Percentiles rank a stretch among this genome's conserved stretches.
Conservation (phyloP, 768 basidiomycete species). For the Chiua virens region DNA sequence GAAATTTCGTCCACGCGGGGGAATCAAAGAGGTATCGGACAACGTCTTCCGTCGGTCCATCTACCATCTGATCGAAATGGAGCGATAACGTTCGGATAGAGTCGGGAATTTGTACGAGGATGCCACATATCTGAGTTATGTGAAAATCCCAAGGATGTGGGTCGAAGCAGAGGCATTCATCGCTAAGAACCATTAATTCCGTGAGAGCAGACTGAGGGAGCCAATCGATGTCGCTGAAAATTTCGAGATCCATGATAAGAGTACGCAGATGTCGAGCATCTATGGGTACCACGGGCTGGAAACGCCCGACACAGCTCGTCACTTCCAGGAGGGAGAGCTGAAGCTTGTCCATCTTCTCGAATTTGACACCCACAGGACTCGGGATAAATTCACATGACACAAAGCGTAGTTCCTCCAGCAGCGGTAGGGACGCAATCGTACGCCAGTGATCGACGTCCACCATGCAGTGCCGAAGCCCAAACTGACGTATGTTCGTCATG, state of each 20-base stretch:
- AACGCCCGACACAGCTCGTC: accelerated
- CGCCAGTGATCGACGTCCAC: conserved; percentile 16
- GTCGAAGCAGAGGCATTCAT: not conserved
- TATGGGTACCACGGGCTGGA: not conserved
- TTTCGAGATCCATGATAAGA: not conserved
- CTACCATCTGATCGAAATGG: not conserved
- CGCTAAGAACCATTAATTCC: not conserved
- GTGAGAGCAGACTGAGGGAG: not conserved
- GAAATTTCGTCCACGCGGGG: not conserved
- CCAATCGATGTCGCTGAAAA: not conserved
- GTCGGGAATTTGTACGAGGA: not conserved
- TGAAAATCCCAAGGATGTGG: too few species aligned
- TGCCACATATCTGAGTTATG: not conserved
- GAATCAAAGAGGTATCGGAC: not conserved
- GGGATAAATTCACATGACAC: not conserved
- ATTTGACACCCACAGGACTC: not conserved
- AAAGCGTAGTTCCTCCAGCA: conserved; percentile 21
- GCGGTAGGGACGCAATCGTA: conserved; percentile 4
- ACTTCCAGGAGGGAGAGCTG: conserved; percentile 6
- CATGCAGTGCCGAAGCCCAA: conserved; percentile 5
- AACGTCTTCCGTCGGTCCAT: not conserved
- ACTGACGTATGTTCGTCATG: conserved; percentile 18
- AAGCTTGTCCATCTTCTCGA: not conserved
- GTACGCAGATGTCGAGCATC: not conserved
- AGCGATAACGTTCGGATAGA: conserved; percentile 3